phyloP scores from a whole-genome alignment of 257 asterid genomes.

The Penstemon davidsonii region DNA sequence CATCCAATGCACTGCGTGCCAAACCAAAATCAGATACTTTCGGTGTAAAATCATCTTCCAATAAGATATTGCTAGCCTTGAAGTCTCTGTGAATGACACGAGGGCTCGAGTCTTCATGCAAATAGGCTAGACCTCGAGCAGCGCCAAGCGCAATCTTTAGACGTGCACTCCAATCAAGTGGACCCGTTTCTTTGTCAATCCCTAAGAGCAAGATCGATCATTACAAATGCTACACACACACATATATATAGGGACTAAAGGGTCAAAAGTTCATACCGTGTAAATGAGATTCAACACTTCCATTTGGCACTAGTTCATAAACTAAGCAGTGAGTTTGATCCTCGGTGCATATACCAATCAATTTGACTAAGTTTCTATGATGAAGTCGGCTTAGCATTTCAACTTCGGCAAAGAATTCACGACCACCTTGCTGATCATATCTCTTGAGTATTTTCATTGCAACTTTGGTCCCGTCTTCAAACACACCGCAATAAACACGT shows the following conservation, averaged over 20 bases:
- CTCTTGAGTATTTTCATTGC: conserved; percentile 91
- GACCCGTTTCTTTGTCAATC: conserved; percentile 63
- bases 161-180: conserved; percentile 87
- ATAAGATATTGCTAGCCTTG: conserved; percentile 90
- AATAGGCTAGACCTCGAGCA: conserved; percentile 90
- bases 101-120: conserved; percentile 97
- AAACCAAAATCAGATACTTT: conserved; percentile 95
- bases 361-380: conserved; percentile 85
- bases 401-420: conserved; percentile 93
- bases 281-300: conserved; percentile 90
- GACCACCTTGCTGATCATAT: conserved; percentile 85
- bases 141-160: conserved; percentile 94
- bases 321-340: conserved; percentile 78
- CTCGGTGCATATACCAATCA: conserved; percentile 85
- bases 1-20: conserved; percentile 85
- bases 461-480: conserved; percentile 74
- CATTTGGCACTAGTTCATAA: conserved; percentile 76
- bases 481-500: conserved; percentile 75
- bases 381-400: conserved; percentile 97
- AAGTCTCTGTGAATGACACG: conserved; percentile 93
- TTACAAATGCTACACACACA: background rate
- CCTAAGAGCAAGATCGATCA: conserved; percentile 46
- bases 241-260: background rate
- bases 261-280: conserved; percentile 55
- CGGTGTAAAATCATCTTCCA: conserved; percentile 80